These are phyloP conservation scores for Diplodia intermedia DNA, from an alignment of 2,329 filamentous ascomycete genomes.

Conservation along the genomic window DNA sequence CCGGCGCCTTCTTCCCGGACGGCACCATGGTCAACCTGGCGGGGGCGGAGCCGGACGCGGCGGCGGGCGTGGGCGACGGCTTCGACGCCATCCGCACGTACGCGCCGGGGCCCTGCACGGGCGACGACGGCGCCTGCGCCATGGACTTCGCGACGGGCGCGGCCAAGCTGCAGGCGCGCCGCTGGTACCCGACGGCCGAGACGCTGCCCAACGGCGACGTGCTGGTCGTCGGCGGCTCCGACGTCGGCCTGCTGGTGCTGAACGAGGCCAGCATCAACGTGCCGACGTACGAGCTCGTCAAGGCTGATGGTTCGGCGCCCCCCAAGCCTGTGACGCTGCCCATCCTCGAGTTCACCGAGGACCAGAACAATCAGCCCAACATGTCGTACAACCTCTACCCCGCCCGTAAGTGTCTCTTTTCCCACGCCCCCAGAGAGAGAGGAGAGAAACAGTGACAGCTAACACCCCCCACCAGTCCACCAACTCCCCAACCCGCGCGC, in stretches of 20 bases:
- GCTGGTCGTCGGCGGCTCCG: slow-evolving; percentile 23
- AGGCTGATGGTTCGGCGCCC: background rate
- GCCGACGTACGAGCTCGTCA: slow-evolving; percentile 31
- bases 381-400: slow-evolving; percentile 33
- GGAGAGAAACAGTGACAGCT: background rate
- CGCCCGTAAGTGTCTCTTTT: slow-evolving; percentile 12
- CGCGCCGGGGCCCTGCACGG: slow-evolving; percentile 30
- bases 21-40: slow-evolving; percentile 34
- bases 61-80: slow-evolving; percentile 30
- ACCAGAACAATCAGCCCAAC: slow-evolving; percentile 30
- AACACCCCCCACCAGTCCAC: slow-evolving; percentile 16
- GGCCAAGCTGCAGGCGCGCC: slow-evolving; percentile 5
- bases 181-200: slow-evolving; percentile 28
- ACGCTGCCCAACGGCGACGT: slow-evolving; percentile 28
- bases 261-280: slow-evolving; percentile 32
- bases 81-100: slow-evolving; percentile 34
- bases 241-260: slow-evolving; percentile 19
- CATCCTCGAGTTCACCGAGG: slow-evolving; percentile 28
- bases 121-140: slow-evolving; percentile 4
- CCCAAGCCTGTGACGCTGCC: slow-evolving; percentile 24
- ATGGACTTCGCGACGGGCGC: slow-evolving; percentile 29
- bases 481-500: slow-evolving; percentile 30
- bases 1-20: slow-evolving; percentile 34
- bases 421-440: no score
- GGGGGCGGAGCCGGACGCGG: slow-evolving; percentile 33